phyloP scores from a whole-genome alignment of 169 alveolate species.

The Cryptosporidium sp. region DNA sequence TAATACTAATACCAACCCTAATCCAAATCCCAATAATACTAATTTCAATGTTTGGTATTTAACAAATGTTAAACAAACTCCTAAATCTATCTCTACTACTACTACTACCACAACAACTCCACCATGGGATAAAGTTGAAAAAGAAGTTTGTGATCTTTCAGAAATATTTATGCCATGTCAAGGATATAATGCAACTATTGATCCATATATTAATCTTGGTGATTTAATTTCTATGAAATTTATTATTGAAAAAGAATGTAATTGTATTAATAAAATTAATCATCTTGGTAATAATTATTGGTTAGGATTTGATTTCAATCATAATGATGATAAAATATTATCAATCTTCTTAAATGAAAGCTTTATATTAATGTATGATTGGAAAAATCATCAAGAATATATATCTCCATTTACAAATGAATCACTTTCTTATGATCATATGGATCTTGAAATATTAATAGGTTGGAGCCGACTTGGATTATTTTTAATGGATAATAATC shows the following conservation, averaged over 20 bases:
- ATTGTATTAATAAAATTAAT: constrained; percentile 6
- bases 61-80: constrained; percentile 14
- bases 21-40: not conserved
- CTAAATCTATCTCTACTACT: not conserved
- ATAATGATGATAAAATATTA: not conserved
- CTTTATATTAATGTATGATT: constrained; percentile 14
- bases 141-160: constrained; percentile 19
- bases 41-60: constrained; percentile 24
- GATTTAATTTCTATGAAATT: not conserved
- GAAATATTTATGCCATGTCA: constrained; percentile 13
- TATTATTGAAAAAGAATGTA: not conserved
- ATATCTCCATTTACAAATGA: constrained; percentile 48
- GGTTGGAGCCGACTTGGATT: constrained; percentile 37
- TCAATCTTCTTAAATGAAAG: constrained; percentile 10
- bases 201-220: not conserved
- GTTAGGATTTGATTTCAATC: constrained; percentile 41
- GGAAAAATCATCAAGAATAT: constrained; percentile 20
- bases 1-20: too few species aligned
- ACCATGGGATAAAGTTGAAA: constrained; percentile 31
- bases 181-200: constrained; percentile 20
- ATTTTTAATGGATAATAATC: not conserved
- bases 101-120: constrained; percentile 43
- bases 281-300: constrained; percentile 34
- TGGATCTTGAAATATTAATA: constrained; percentile 6
- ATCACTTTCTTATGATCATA: not conserved